Evolutionary conservation across 2,329 filamentous ascomycete genomes (phyloP), one percentile per base, ranked within the genome.

Genomic region (Colletotrichum sojae): DNA sequence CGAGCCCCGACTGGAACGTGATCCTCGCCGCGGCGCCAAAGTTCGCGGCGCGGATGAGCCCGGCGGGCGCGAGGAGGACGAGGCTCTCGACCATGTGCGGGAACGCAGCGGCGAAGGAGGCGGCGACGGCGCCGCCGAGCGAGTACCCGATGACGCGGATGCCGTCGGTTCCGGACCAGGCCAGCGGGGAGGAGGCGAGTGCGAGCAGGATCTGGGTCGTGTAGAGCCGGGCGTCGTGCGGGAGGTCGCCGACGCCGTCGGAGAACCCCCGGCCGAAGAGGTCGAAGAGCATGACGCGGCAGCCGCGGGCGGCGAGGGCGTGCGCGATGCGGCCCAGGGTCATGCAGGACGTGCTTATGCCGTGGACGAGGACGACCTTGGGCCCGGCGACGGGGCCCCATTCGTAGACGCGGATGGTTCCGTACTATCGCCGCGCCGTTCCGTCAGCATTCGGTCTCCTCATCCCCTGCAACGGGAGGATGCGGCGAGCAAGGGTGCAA

Each of bases 341-440:
- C 73, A 95, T 88, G 78, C 92, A 94, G 0, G 94, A 92, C 0
- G 93, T 97, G 70, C 91, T 94, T 76, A 97, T 95, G 52, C 94
- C 94, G 77, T 97, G 94, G 9, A 97, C 84, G 40, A 97, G 85
- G 16, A 97, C 80, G 5, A 96, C 90, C 75, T 92, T 95, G 53
- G 88, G 85, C 8, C 94, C 94, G 62, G 88, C 80, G 58, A 90
- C 86, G 1, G 93, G 92, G 1, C 94, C 94, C 81, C 92, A 97
- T 82, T 97, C 94, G 77, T 96, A 96, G 22, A 93, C 91, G 45
- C 92, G 85, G 63, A 94, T 90, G 40, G 85, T 89, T 57, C 94
- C 94, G 77, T 94, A 95, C 75, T 88, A 54, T 13, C 20, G 51
- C 9, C 31, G 31, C 31, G 31, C 10, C 8, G 31, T 36, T 36